phyloP scores from a whole-genome alignment of 768 basidiomycete species.

The Calocera cornea region DNA sequence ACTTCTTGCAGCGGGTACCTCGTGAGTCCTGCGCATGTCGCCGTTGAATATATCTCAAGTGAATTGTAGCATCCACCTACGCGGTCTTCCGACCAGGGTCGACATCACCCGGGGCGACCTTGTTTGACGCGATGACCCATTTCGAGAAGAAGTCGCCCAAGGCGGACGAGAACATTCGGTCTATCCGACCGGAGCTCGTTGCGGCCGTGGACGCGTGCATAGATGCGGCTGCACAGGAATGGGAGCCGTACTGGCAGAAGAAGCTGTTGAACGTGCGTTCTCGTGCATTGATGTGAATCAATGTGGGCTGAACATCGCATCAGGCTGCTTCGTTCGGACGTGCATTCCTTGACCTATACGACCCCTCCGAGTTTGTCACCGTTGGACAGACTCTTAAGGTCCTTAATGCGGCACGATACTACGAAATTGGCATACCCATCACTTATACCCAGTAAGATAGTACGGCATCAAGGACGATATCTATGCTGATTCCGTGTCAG shows the following conservation, averaged over 20 bases:
- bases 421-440: conserved; percentile 85
- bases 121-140: conserved; percentile 85
- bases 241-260: conserved; percentile 83
- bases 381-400: conserved; percentile 92
- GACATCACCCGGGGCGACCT: conserved; percentile 75
- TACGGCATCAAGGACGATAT: conserved; percentile 4
- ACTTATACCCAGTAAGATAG: conserved; percentile 85
- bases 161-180: conserved; percentile 83
- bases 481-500: conserved; percentile 28
- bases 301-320: background rate
- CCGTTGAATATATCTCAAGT: background rate
- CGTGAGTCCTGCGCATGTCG: conserved; percentile 32
- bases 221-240: conserved; percentile 84
- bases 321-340: conserved; percentile 96
- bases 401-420: conserved; percentile 80
- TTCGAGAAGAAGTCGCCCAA: conserved; percentile 75
- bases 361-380: conserved; percentile 79
- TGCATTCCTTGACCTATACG: conserved; percentile 82
- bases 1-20: conserved; percentile 89
- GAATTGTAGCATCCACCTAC: conserved; percentile 48
- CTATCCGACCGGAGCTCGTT: conserved; percentile 72
- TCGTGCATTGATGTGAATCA: background rate
- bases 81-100: conserved; percentile 90
- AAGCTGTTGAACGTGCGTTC: conserved; percentile 56
- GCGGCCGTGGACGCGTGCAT: conserved; percentile 83